Percentiles rank a stretch among this genome's conserved stretches.
phyloP scores from a whole-genome alignment of 1,284 basidiomycete species.

The Cryptococcus hybrid region DNA sequence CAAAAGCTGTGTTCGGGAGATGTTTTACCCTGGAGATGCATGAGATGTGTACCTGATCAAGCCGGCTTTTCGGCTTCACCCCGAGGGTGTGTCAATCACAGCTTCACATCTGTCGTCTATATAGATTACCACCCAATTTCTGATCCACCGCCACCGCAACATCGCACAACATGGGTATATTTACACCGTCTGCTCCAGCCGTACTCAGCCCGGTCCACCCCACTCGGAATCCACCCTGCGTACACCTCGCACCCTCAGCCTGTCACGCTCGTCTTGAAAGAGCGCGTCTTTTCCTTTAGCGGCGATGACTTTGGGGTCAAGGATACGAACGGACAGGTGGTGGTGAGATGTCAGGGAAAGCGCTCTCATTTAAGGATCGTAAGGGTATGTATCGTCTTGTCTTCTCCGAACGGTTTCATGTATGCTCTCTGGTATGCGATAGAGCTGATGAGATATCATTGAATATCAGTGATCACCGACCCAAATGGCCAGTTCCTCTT shows the following conservation, averaged over 20 bases:
- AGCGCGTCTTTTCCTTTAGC: constrained; percentile 29
- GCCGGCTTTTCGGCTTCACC: no score
- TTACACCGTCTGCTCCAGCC: not conserved
- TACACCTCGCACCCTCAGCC: constrained; percentile 26
- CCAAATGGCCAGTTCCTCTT: constrained; percentile 35
- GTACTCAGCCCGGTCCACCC: constrained; percentile 35
- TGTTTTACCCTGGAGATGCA: no score
- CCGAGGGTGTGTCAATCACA: no score
- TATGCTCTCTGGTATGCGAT: no score
- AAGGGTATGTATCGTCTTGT: constrained; percentile 30
- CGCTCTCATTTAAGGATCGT: constrained; percentile 36
- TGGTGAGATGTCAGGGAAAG: constrained; percentile 37
- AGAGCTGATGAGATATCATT: not conserved
- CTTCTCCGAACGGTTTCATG: no score
- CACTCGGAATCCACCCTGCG: constrained; percentile 34
- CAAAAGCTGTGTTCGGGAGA: no score
- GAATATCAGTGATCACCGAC: constrained; percentile 31
- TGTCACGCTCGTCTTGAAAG: constrained; percentile 42
- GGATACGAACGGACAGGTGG: constrained; percentile 33
- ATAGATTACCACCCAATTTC: no score
- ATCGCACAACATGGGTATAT: not conserved
- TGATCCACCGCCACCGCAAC: no score
- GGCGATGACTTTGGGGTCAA: constrained; percentile 44
- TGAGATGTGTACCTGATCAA: no score
- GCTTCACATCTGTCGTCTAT: no score